phyloP scores from a whole-genome alignment of 352 stramenopile species.

The Phytopythium boreale region DNA sequence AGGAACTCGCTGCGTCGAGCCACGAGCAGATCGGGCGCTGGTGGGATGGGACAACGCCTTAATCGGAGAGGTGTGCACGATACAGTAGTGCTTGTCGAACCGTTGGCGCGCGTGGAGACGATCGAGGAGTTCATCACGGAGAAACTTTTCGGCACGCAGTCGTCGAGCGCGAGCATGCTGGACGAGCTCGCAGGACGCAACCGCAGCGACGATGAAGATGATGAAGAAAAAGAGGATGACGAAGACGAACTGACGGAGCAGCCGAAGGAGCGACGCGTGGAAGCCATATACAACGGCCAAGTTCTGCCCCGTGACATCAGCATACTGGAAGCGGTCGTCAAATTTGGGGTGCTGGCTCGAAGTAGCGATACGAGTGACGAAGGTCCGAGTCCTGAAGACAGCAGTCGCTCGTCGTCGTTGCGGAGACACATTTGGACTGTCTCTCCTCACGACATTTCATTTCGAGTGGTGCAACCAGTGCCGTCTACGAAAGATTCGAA shows the following conservation, averaged over 20 bases:
- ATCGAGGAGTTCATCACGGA: slow-evolving; percentile 77
- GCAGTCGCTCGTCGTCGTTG: slow-evolving; percentile 2
- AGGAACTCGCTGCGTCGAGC: not conserved
- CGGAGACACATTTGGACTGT: slow-evolving; percentile 35
- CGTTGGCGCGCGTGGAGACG: slow-evolving; percentile 69
- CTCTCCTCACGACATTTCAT: slow-evolving; percentile 57
- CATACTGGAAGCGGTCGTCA: slow-evolving; percentile 69
- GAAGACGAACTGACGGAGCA: slow-evolving; percentile 23
- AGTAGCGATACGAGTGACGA: slow-evolving; percentile 12
- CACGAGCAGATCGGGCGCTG: not conserved
- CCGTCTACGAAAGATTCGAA: slow-evolving; percentile 7
- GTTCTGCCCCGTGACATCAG: slow-evolving; percentile 39
- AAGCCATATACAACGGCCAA: slow-evolving; percentile 38
- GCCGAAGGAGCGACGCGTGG: slow-evolving; percentile 32
- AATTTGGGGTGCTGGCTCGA: slow-evolving; percentile 19
- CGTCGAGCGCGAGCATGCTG: slow-evolving; percentile 22
- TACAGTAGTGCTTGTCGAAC: slow-evolving; percentile 73
- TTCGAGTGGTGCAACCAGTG: slow-evolving; percentile 30
- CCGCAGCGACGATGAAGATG: slow-evolving; percentile 3
- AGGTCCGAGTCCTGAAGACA: not conserved
- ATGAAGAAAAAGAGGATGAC: slow-evolving; percentile 22
- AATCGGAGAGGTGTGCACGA: slow-evolving; percentile 35
- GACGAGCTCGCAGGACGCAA: slow-evolving; percentile 21
- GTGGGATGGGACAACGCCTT: not conserved
- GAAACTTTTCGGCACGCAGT: slow-evolving; percentile 48